Evolutionary conservation across 805 yeast species (phyloP).

Genomic region (Candida taoyuanica): DNA sequence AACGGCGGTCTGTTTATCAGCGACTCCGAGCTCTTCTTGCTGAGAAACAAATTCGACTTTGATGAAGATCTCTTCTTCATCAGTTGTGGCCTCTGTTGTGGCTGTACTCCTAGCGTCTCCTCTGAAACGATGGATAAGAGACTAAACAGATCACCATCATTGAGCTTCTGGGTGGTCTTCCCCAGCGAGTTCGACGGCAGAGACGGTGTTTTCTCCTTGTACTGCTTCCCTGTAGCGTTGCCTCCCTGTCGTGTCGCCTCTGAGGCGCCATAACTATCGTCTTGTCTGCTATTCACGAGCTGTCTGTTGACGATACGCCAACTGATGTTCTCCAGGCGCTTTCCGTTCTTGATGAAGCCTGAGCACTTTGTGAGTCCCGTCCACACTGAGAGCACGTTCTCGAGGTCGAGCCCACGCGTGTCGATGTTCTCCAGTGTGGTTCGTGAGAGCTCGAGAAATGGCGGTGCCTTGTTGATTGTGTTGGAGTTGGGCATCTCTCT

Average conservation of each 20-base stretch:
- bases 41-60: constrained; percentile 14
- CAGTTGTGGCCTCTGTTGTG: constrained; percentile 20
- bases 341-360: constrained; percentile 27
- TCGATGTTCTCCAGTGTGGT: constrained; percentile 25
- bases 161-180: constrained; percentile 19
- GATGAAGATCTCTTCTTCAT: constrained; percentile 19
- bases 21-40: constrained; percentile 17
- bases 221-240: background rate
- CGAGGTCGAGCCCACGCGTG: constrained; percentile 31
- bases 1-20: constrained; percentile 15
- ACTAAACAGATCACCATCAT: constrained; percentile 26
- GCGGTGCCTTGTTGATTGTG: constrained; percentile 26
- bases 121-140: constrained; percentile 26
- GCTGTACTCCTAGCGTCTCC: constrained; percentile 15
- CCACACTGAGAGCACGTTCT: constrained; percentile 38
- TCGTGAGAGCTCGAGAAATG: constrained; percentile 27
- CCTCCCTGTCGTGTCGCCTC: background rate
- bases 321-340: constrained; percentile 29
- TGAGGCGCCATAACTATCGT: background rate
- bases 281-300: constrained; percentile 18
- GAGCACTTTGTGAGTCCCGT: constrained; percentile 33
- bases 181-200: constrained; percentile 8
- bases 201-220: background rate
- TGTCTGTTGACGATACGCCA: constrained; percentile 31
- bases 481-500: constrained; percentile 14